A percentile compares a stretch with the other conserved stretches of the same genome.
phyloP scores from a whole-genome alignment of 352 stramenopile species.

The Pythium rhizo-oryzae region DNA sequence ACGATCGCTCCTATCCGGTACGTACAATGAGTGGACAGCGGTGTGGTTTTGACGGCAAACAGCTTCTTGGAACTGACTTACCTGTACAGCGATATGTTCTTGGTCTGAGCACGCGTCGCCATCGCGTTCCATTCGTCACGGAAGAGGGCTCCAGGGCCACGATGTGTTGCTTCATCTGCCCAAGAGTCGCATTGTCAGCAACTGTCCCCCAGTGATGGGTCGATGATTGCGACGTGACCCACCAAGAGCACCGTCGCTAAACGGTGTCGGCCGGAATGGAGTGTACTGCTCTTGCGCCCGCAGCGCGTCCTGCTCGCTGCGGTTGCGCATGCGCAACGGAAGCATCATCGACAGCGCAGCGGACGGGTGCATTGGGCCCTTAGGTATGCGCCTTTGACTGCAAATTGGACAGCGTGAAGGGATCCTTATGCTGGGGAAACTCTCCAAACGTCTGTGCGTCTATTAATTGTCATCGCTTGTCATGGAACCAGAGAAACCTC shows the following conservation, averaged over 20 bases:
- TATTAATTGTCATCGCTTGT: not conserved
- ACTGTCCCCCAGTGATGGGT: not conserved
- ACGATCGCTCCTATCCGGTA: constrained; percentile 39
- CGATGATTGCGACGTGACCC: not conserved
- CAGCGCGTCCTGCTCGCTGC: constrained; percentile 30
- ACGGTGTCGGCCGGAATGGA: constrained; percentile 51
- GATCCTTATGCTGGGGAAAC: too few relatives aligned
- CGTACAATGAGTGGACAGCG: not conserved
- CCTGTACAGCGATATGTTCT: constrained; percentile 36
- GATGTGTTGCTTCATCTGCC: constrained; percentile 24
- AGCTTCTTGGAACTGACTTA: not conserved
- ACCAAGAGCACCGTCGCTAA: constrained; percentile 29
- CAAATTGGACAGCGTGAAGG: not conserved
- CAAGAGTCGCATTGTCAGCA: not conserved
- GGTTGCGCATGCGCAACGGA: constrained; percentile 50
- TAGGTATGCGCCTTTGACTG: not conserved
- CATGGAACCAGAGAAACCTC: too few relatives aligned
- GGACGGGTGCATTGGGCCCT: constrained; percentile 9
- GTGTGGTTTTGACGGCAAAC: not conserved
- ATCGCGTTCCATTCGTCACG: constrained; percentile 50
- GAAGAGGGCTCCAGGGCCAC: constrained; percentile 45
- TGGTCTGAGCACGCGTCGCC: constrained; percentile 32
- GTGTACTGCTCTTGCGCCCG: constrained; percentile 48
- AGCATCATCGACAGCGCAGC: constrained; percentile 40
- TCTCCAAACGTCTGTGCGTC: not conserved